Evolutionary conservation across 2,329 filamentous ascomycete species (phyloP).

Genomic region (Ophiostoma montium): DNA sequence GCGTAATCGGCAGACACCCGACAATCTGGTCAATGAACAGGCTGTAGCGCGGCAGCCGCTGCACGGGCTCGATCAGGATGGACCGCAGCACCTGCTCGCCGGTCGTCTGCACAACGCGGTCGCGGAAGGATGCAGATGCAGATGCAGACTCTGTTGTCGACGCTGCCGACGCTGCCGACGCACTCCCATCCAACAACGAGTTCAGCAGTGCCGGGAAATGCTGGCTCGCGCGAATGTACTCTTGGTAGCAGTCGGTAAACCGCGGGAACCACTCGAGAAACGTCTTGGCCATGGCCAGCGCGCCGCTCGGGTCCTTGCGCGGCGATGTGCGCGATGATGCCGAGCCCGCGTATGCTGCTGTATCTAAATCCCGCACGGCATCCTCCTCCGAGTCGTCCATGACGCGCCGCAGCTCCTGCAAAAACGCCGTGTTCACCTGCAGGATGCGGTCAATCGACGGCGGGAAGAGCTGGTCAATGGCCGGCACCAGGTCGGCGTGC

Average conservation of each 20-base stretch:
- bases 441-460: slow-evolving; percentile 67
- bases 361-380: slow-evolving; percentile 61
- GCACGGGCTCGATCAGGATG: slow-evolving; percentile 88
- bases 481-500: slow-evolving; percentile 55
- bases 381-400: slow-evolving; percentile 76
- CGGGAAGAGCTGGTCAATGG: slow-evolving; percentile 68
- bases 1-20: slow-evolving; percentile 67
- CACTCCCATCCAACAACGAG: slow-evolving; percentile 47
- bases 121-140: too few relatives aligned
- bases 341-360: slow-evolving; percentile 22
- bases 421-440: slow-evolving; percentile 66
- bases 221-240: slow-evolving; percentile 84
- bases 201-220: slow-evolving; percentile 73
- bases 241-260: slow-evolving; percentile 80
- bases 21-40: slow-evolving; percentile 94
- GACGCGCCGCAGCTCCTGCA: slow-evolving; percentile 59
- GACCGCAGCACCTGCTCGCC: slow-evolving; percentile 88
- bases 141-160: too few relatives aligned
- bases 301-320: slow-evolving; percentile 59
- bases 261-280: slow-evolving; percentile 86
- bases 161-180: too few relatives aligned
- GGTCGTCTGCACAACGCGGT: slow-evolving; percentile 62
- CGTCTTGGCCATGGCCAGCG: slow-evolving; percentile 62
- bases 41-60: slow-evolving; percentile 85
- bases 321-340: slow-evolving; percentile 10